Evolutionary conservation across 1,284 basidiomycete genomes (phyloP).

Genomic region (Takashimella koratensis): DNA sequence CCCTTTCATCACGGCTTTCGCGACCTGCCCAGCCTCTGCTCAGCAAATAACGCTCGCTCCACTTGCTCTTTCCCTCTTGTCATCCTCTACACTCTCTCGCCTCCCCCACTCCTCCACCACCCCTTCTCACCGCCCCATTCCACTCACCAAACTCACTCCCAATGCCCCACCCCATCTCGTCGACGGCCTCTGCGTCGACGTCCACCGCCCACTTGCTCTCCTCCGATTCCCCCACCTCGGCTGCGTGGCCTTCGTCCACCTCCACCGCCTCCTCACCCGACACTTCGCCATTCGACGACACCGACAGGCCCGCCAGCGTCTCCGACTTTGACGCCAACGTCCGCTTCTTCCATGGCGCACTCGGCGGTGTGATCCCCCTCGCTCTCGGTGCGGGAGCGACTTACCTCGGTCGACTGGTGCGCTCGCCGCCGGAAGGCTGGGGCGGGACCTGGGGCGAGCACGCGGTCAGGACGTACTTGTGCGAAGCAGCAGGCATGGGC

Average conservation of each 20-base stretch:
- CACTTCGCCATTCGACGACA: not conserved
- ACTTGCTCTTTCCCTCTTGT: no score
- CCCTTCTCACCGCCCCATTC: not conserved
- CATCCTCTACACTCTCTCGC: no score
- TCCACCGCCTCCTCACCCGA: slow-evolving; percentile 1
- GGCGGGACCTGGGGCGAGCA: not conserved
- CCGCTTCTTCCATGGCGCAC: not conserved
- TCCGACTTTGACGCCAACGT: not conserved
- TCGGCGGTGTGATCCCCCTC: not conserved
- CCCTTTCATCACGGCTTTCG: no score
- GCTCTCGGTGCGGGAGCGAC: not conserved
- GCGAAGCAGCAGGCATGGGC: not conserved
- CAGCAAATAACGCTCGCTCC: no score
- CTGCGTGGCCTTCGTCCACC: slow-evolving; percentile 8
- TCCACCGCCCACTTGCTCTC: slow-evolving; percentile 5
- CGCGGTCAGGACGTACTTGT: not conserved
- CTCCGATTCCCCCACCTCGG: slow-evolving; percentile 14
- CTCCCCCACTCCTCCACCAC: not conserved
- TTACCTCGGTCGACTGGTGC: not conserved
- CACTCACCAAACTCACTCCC: no score
- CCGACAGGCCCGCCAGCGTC: not conserved
- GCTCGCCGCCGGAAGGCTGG: not conserved
- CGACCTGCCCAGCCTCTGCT: no score
- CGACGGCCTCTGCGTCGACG: not conserved
- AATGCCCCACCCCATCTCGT: not conserved